Evolutionary conservation across 257 asterid species (phyloP), one percentile per base, ranked within the genome.

Genomic region (Striga asiatica): DNA sequence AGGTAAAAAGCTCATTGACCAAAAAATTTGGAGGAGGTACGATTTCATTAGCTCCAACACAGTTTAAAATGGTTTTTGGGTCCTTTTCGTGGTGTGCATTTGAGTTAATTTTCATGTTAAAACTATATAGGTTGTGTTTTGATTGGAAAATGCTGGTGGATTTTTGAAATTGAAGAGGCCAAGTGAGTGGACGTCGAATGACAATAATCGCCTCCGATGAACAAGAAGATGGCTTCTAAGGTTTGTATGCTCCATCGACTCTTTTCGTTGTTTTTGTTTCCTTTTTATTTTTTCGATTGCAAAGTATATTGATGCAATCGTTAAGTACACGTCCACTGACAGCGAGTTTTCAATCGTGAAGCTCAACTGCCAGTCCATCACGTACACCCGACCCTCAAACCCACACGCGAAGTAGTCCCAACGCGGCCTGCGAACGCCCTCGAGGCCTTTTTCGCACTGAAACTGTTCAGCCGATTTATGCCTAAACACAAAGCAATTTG

Each of bases 101-200:
- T 35, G 17, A 32, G 47, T 31, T 13, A 35, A 34, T 6, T 41
- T 50, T 42, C 19, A 9, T 22, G 35, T 42, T 17, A 57, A 29
- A 19, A 54, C 22, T 7, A 37, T 42, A 68, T n/a, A 63, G 76
- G 69, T 12, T 56, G 23, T 42, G 22, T n/a, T 41, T 46, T 50
- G 71, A 47, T 9, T 72, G 67, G 93, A 69, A 65, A 65, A 54
- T 31, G 93, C 79, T 61, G 84, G 84, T 24, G 95, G 97, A 12
- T 83, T 81, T 68, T 73, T 89, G 88, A 82, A 89, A 73, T 65
- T 89, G 73, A 79, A 74, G 65, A 64, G 66, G 50, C 82, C 87
- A 34, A 77, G 66, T 66, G 97, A 85, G 59, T 89, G 95, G 95
- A 69, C 85, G 50, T 32, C 67, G 63, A 94, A 94, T 13, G 94